Percentiles rank a stretch among this genome's conserved stretches.
These are phyloP conservation scores for Aphanomyces astaci DNA, from an alignment of 352 stramenopile genomes.

Conservation along the genomic window DNA sequence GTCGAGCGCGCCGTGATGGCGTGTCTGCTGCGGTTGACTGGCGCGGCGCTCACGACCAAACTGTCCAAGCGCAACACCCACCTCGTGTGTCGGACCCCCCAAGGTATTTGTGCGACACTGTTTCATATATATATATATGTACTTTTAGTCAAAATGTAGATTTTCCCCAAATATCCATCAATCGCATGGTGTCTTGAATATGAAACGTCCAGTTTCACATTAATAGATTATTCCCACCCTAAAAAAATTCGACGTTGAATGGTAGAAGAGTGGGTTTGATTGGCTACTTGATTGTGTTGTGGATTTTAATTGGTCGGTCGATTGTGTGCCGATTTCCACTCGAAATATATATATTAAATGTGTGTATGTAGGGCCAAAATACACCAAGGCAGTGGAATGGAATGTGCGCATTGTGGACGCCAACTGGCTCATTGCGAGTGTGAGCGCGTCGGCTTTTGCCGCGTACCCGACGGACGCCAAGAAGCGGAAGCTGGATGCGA, in stretches of 20 bases:
- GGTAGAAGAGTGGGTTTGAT: too few relatives aligned
- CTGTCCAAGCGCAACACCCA: conserved; percentile 56
- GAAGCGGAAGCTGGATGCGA: conserved; percentile 36
- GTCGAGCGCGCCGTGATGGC: conserved; percentile 55
- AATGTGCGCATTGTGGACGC: conserved; percentile 45
- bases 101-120: conserved; percentile 30
- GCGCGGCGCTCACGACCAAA: conserved; percentile 42
- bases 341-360: background rate
- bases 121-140: too few relatives aligned
- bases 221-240: too few relatives aligned
- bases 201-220: too few relatives aligned
- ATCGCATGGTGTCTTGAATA: too few relatives aligned
- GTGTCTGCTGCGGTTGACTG: conserved; percentile 46
- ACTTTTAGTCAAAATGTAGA: too few relatives aligned
- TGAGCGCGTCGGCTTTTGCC: background rate
- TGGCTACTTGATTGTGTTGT: too few relatives aligned
- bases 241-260: too few relatives aligned
- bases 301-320: too few relatives aligned
- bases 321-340: too few relatives aligned
- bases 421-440: conserved; percentile 49
- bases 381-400: conserved; percentile 47
- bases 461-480: conserved; percentile 23
- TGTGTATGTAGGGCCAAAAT: conserved; percentile 32
- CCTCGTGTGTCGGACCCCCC: conserved; percentile 41
- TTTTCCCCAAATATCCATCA: too few relatives aligned